Percentiles rank a stretch among this genome's conserved stretches.
These are phyloP conservation scores for Erigeron canadensis DNA, from an alignment of 129 eudicot species.

Conservation along the genomic window DNA sequence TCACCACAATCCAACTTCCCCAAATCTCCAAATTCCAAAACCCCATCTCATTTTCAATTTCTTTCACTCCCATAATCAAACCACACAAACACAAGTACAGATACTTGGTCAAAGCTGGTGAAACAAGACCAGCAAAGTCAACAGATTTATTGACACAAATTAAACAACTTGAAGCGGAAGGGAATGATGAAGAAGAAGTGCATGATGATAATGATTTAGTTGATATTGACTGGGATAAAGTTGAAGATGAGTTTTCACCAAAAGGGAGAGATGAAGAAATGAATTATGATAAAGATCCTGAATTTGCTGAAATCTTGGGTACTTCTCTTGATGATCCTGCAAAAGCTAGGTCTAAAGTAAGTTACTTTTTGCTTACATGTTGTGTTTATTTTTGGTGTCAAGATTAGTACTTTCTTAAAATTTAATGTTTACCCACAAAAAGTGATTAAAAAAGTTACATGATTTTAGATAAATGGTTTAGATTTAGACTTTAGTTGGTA, in stretches of 20 bases:
- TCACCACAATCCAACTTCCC: constrained; percentile 22
- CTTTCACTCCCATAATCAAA: constrained; percentile 5
- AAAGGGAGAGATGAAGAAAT: constrained; percentile 45
- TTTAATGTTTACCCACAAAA: neutral
- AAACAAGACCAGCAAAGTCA: constrained; percentile 31
- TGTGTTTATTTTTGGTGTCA: neutral
- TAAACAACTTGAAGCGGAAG: constrained; percentile 34
- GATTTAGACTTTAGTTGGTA: neutral
- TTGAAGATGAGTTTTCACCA: constrained; percentile 51
- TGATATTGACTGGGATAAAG: constrained; percentile 50
- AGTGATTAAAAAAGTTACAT: neutral
- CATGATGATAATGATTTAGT: constrained; percentile 35
- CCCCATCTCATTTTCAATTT: constrained; percentile 21
- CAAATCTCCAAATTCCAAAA: constrained; percentile 3
- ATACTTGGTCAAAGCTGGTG: constrained; percentile 30
- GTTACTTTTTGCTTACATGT: constrained; percentile 17
- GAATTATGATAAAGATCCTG: constrained; percentile 89
- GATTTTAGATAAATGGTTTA: neutral
- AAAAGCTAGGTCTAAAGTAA: constrained; percentile 77
- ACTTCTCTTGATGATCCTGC: constrained; percentile 76
- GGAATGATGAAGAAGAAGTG: constrained; percentile 23
- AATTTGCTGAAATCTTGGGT: constrained; percentile 84
- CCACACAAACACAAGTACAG: constrained; percentile 8
- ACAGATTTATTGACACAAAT: constrained; percentile 34
- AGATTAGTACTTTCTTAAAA: neutral